These are phyloP conservation scores for Suhomyces terraborum DNA, from an alignment of 1,139 yeast species.

Conservation along the genomic window DNA sequence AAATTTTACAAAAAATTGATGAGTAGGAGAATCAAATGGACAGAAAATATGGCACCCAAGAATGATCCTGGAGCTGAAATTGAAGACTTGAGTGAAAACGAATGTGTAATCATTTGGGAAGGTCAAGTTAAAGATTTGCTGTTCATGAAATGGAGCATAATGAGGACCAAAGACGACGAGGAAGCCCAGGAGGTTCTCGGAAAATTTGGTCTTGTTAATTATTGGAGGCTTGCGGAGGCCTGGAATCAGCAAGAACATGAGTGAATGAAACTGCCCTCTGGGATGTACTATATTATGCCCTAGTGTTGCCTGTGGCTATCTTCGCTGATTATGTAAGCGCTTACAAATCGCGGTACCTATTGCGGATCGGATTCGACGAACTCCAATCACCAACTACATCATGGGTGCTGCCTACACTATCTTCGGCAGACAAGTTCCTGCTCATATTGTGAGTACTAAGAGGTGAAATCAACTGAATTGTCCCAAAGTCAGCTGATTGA, in stretches of 20 bases:
- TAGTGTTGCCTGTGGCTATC: not conserved
- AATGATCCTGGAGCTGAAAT: constrained; percentile 14
- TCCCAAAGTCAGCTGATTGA: not conserved
- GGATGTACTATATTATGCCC: not conserved
- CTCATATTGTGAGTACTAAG: constrained; percentile 56
- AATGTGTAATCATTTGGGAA: constrained; percentile 68
- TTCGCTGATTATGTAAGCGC: not conserved
- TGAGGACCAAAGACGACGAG: constrained; percentile 53
- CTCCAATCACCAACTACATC: constrained; percentile 3
- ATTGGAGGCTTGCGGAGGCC: constrained; percentile 54
- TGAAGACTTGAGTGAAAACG: constrained; percentile 34
- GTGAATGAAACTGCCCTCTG: not conserved
- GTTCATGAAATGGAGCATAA: constrained; percentile 64
- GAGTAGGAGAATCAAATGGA: constrained; percentile 70
- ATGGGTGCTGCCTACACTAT: constrained; percentile 68
- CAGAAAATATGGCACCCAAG: constrained; percentile 40
- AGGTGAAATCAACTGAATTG: not conserved
- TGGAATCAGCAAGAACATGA: not conserved
- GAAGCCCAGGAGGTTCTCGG: constrained; percentile 54
- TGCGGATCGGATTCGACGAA: constrained; percentile 3
- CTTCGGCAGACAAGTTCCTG: constrained; percentile 63
- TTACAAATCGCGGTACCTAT: not conserved
- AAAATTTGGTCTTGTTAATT: constrained; percentile 56
- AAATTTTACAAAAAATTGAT: constrained; percentile 65
- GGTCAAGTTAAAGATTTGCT: constrained; percentile 60